A percentile compares a stretch with the other conserved stretches of the same genome.
Evolutionary conservation across 2,329 filamentous ascomycete species (phyloP).

Genomic region (Pseudocercospora macadamiae): DNA sequence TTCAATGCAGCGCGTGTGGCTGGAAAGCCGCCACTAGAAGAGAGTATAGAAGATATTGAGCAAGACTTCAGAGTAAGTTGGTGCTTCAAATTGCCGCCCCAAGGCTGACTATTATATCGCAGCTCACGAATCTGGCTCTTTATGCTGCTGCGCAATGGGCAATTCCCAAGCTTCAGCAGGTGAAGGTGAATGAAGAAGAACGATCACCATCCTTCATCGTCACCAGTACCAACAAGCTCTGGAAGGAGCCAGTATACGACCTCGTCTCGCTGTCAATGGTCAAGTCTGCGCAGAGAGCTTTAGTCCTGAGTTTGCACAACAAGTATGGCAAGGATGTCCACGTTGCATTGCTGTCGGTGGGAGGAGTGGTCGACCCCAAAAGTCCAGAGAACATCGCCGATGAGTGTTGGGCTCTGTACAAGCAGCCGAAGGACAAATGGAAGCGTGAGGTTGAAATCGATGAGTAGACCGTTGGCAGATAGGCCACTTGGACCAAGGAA

Average conservation of each 20-base stretch:
- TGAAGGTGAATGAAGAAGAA: conserved; percentile 38
- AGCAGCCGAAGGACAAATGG: conserved; percentile 42
- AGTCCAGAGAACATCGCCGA: conserved; percentile 53
- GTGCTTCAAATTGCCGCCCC: neutral
- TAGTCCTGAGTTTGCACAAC: conserved; percentile 50
- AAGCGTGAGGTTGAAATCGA: conserved; percentile 46
- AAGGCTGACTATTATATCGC: neutral
- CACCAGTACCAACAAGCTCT: conserved; percentile 52
- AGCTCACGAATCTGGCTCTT: conserved; percentile 54
- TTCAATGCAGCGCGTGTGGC: conserved; percentile 58
- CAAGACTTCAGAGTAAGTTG: conserved; percentile 53
- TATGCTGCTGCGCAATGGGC: conserved; percentile 54
- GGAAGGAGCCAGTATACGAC: conserved; percentile 50
- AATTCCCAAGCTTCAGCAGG: conserved; percentile 47
- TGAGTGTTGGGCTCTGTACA: conserved; percentile 50
- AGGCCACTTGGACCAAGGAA: too few relatives aligned
- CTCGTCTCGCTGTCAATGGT: conserved; percentile 55
- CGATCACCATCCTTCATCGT: conserved; percentile 53
- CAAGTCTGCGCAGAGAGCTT: conserved; percentile 57
- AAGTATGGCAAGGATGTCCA: conserved; percentile 51
- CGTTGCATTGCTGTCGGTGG: conserved; percentile 51
- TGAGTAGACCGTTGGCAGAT: conserved; percentile 27
- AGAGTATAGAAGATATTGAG: conserved; percentile 50
- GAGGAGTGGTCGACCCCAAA: conserved; percentile 47
- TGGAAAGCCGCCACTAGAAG: conserved; percentile 47